Percentiles rank a stretch among this genome's conserved stretches.
Conservation (phyloP, 2,329 filamentous ascomycete species). For the Neonectria ditissima region DNA sequence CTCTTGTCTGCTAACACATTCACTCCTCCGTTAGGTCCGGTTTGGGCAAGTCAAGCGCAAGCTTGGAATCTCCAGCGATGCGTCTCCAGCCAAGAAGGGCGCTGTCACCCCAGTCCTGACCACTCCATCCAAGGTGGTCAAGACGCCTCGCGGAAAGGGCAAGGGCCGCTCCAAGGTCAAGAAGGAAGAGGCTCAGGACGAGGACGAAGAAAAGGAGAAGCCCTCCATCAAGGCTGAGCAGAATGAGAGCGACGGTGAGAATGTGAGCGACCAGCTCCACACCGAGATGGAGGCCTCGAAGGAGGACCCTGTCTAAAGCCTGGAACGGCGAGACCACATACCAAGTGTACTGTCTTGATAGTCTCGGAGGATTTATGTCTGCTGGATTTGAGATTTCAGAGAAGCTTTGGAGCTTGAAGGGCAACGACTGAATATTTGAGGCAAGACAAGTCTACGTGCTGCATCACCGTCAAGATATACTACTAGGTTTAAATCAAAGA, state of each 20-base stretch:
- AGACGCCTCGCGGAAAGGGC: slow-evolving; percentile 44
- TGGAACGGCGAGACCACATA: neutral
- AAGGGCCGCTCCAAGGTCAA: slow-evolving; percentile 39
- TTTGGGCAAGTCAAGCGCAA: slow-evolving; percentile 64
- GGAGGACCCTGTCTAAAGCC: slow-evolving; percentile 29
- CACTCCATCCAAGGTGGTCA: slow-evolving; percentile 47
- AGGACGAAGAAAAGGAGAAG: slow-evolving; percentile 31
- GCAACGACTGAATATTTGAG: neutral
- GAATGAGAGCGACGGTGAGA: slow-evolving; percentile 33
- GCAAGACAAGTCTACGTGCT: neutral
- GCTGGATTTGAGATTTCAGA: neutral
- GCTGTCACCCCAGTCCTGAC: slow-evolving; percentile 1
- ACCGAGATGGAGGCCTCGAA: slow-evolving; percentile 14
- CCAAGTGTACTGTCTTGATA: neutral
- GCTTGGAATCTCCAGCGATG: slow-evolving; percentile 52
- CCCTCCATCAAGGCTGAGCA: slow-evolving; percentile 35
- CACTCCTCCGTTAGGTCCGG: slow-evolving; percentile 50
- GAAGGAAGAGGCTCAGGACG: slow-evolving; percentile 36
- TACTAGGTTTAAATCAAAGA: neutral
- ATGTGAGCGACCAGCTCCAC: slow-evolving; percentile 22
- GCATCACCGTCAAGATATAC: neutral
- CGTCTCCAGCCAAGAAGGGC: slow-evolving; percentile 42
- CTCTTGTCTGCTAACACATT: slow-evolving; percentile 8
- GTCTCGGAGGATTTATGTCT: neutral
- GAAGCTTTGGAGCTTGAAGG: neutral